These are phyloP conservation scores for Trichoderma simmonsii DNA, from an alignment of 2,329 filamentous ascomycete species.

Conservation along the genomic window DNA sequence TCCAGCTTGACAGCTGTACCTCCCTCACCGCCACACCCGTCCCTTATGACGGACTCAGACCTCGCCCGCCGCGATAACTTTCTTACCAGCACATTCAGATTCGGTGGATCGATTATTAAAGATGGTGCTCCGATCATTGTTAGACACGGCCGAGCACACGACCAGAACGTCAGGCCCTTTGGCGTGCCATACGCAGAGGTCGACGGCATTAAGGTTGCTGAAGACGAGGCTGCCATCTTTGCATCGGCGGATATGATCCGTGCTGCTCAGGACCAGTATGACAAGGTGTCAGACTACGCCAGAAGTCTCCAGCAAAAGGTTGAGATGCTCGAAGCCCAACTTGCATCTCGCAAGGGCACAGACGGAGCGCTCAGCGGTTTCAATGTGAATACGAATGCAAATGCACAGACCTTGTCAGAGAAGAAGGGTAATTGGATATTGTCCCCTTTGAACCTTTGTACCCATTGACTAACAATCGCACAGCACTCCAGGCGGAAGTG, in stretches of 20 bases:
- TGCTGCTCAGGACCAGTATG: constrained; percentile 54
- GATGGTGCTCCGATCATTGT: constrained; percentile 56
- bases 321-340: constrained; percentile 47
- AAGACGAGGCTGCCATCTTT: constrained; percentile 56
- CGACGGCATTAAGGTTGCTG: constrained; percentile 48
- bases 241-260: constrained; percentile 62
- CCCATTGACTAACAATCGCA: constrained; percentile 12
- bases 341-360: constrained; percentile 43
- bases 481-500: constrained; percentile 58
- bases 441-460: neutral
- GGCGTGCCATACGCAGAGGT: constrained; percentile 44
- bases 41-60: constrained; percentile 48
- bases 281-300: constrained; percentile 53
- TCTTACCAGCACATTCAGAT: constrained; percentile 52
- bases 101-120: constrained; percentile 47
- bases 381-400: constrained; percentile 39
- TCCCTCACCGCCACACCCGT: constrained; percentile 45
- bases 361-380: constrained; percentile 43
- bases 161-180: constrained; percentile 37
- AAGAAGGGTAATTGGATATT: constrained; percentile 50
- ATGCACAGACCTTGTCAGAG: constrained; percentile 46
- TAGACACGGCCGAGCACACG: constrained; percentile 51
- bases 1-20: constrained; percentile 42
- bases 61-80: constrained; percentile 56
- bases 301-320: constrained; percentile 52